Conservation (phyloP, 139 green algal genomes). For the Picochlorum costavermella region DNA sequence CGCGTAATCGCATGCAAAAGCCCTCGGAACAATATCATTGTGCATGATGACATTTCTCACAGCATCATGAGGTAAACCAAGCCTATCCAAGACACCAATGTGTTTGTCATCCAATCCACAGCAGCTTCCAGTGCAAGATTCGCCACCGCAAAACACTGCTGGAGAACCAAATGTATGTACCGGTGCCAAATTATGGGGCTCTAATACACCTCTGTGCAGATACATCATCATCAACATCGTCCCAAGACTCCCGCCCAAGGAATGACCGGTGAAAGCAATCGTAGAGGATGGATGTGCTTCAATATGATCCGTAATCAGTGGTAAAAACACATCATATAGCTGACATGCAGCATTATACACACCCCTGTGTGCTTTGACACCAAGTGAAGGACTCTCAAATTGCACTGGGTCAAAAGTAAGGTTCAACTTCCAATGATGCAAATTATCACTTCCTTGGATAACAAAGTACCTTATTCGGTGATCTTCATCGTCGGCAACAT, state of each 20-base stretch:
- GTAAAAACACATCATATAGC: conserved; percentile 86
- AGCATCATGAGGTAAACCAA: conserved; percentile 38
- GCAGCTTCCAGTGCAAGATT: conserved; percentile 8
- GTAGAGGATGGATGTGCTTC: conserved; percentile 47
- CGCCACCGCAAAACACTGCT: conserved; percentile 72
- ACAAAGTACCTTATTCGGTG: conserved; percentile 60
- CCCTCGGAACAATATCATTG: conserved; percentile 89
- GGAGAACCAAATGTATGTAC: conserved; percentile 89
- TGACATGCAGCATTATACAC: conserved; percentile 78
- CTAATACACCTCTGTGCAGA: conserved; percentile 59
- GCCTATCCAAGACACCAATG: conserved; percentile 30
- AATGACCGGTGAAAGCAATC: conserved; percentile 83
- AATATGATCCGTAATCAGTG: conserved; percentile 78
- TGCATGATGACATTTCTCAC: conserved; percentile 82
- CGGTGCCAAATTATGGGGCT: conserved; percentile 41
- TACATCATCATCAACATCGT: conserved; percentile 87
- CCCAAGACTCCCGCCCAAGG: conserved; percentile 81
- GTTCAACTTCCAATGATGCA: conserved; percentile 74
- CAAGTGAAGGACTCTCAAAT: conserved; percentile 82
- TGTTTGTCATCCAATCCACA: background rate
- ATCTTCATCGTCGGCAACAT: conserved; percentile 65
- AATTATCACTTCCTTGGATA: conserved; percentile 62
- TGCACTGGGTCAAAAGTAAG: conserved; percentile 90
- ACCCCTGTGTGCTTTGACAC: conserved; percentile 85
- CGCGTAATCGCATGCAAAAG: conserved; percentile 95